Conservation (phyloP, 106 monocot genomes). For the Dendrobium catenatum region DNA sequence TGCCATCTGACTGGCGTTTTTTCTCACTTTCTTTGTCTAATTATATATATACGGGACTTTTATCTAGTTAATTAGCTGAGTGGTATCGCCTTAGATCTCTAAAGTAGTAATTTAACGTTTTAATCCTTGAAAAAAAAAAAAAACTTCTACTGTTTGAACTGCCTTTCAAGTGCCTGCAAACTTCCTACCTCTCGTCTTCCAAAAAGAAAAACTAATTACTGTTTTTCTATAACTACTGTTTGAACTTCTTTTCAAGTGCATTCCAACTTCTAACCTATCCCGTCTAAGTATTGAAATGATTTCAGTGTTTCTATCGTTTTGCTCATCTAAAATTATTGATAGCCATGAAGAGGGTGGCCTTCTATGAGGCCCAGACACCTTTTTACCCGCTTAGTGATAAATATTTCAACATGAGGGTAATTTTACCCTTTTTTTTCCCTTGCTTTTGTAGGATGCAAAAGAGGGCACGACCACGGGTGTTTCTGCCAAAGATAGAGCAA, state of each 20-base stretch:
- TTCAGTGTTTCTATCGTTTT: not conserved
- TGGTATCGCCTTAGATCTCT: not conserved
- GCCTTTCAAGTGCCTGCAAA: not conserved
- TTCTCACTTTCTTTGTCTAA: not conserved
- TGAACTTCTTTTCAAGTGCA: not conserved
- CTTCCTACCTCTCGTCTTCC: not conserved
- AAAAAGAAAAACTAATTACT: too few relatives aligned
- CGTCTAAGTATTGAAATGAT: not conserved
- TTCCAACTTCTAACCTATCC: not conserved
- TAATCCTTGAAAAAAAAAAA: too few relatives aligned
- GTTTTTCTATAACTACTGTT: not conserved
- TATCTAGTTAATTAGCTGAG: too few relatives aligned
- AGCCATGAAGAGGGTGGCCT: not conserved
- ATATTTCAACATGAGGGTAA: not conserved
- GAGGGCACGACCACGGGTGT: slow-evolving; percentile 91
- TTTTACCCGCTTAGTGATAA: not conserved
- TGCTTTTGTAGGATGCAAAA: slow-evolving; percentile 41
- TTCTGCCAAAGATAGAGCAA: slow-evolving; percentile 87
- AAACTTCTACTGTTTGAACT: not conserved
- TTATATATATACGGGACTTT: too few relatives aligned
- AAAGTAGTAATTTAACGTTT: not conserved
- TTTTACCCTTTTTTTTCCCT: not conserved
- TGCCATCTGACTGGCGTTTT: not conserved
- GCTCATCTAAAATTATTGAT: too few relatives aligned
- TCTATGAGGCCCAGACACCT: not conserved